A percentile compares a stretch with the other conserved stretches of the same genome.
Conservation (phyloP, 495 filamentous ascomycete genomes). For the Talaromyces liani region DNA sequence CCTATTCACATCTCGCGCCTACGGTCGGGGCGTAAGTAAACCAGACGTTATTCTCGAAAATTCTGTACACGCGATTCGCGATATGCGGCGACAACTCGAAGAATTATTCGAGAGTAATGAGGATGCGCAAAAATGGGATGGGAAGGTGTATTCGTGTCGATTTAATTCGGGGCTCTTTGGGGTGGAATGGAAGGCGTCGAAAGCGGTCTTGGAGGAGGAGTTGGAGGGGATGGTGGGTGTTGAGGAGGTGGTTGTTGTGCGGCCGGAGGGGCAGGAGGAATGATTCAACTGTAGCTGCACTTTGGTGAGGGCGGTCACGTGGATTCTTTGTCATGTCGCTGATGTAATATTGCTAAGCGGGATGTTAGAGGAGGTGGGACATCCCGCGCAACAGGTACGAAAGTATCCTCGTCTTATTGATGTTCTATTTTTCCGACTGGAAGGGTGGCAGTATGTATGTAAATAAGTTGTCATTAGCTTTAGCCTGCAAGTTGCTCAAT, state of each 20-base stretch:
- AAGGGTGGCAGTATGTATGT: background rate
- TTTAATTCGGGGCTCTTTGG: conserved; percentile 39
- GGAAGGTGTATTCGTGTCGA: conserved; percentile 27
- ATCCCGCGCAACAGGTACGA: background rate
- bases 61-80: conserved; percentile 29
- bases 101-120: conserved; percentile 3
- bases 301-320: background rate
- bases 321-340: background rate
- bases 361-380: background rate
- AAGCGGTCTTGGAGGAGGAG: conserved; percentile 41
- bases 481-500: background rate
- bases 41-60: conserved; percentile 27
- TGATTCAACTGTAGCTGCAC: background rate
- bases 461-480: background rate
- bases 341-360: background rate
- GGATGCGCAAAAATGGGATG: background rate
- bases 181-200: conserved; percentile 27
- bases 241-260: conserved; percentile 27
- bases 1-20: conserved; percentile 34
- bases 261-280: background rate
- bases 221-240: conserved; percentile 43
- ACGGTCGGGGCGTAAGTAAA: conserved; percentile 21
- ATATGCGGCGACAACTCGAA: conserved; percentile 28
- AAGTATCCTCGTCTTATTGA: background rate
- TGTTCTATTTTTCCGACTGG: background rate